These are phyloP conservation scores for Metschnikowia proteae DNA, from an alignment of 805 yeast genomes.

Conservation along the genomic window DNA sequence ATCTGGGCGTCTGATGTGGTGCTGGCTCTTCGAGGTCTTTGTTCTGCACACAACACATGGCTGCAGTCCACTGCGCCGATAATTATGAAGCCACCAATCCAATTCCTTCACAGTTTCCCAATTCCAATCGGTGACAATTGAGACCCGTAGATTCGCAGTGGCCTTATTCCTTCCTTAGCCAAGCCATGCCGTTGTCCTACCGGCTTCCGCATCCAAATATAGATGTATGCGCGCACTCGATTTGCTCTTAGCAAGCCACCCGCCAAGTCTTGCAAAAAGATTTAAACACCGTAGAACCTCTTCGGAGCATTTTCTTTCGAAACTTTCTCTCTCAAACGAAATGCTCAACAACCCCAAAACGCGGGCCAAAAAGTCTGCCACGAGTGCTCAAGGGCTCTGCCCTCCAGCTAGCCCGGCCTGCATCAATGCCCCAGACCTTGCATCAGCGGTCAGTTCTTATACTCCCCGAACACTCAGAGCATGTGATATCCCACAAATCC, in stretches of 20 bases:
- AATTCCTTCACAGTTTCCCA: no score
- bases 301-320: neutral
- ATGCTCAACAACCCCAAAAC: constrained; percentile 10
- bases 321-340: neutral
- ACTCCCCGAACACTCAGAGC: constrained; percentile 23
- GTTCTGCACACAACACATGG: no score
- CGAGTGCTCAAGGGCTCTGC: constrained; percentile 1
- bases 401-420: constrained; percentile 4
- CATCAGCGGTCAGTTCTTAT: constrained; percentile 26
- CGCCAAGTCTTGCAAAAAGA: neutral
- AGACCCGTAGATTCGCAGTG: no score
- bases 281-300: neutral
- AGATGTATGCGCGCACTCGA: neutral
- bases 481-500: constrained; percentile 26
- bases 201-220: neutral
- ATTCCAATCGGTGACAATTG: no score
- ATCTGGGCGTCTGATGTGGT: neutral
- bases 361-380: neutral
- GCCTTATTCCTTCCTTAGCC: no score
- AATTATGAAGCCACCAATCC: no score
- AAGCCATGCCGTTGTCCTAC: neutral
- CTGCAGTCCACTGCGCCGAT: no score
- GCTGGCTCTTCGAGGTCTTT: neutral
- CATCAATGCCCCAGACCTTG: constrained; percentile 22
- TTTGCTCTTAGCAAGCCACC: constrained; percentile 3